phyloP scores from a whole-genome alignment of 257 asterid species.

The Ophiorrhiza pumila region DNA sequence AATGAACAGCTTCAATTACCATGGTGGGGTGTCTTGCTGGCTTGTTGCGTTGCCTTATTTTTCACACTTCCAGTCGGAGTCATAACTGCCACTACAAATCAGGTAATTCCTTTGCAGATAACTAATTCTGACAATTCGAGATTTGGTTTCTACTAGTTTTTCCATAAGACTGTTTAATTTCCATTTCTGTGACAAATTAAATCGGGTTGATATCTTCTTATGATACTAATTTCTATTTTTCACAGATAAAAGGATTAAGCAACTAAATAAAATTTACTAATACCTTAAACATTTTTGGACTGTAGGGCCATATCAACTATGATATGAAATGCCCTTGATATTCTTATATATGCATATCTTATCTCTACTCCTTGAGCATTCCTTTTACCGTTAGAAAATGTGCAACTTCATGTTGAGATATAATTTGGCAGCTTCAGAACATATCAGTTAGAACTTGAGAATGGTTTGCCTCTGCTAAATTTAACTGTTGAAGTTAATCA shows the following conservation, averaged over 20 bases:
- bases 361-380: not conserved
- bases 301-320: not conserved
- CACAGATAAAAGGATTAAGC: not conserved
- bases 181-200: not conserved
- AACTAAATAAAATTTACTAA: not conserved
- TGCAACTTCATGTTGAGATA: not conserved
- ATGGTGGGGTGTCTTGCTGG: slow-evolving; percentile 97
- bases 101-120: slow-evolving; percentile 33
- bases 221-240: not conserved
- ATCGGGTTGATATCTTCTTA: not conserved
- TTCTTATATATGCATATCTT: not conserved
- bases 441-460: not conserved
- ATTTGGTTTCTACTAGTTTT: not conserved
- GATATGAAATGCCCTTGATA: not conserved
- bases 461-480: not conserved
- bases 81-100: slow-evolving; percentile 85
- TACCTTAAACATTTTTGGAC: not conserved
- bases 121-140: not conserved
- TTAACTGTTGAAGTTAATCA: not conserved
- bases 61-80: slow-evolving; percentile 92
- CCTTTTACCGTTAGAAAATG: not conserved
- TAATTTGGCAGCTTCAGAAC: not conserved
- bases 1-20: slow-evolving; percentile 84
- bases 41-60: slow-evolving; percentile 73
- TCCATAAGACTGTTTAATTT: not conserved